Evolutionary conservation across 2,329 filamentous ascomycete species (phyloP).

Genomic region (Nemania abortiva): DNA sequence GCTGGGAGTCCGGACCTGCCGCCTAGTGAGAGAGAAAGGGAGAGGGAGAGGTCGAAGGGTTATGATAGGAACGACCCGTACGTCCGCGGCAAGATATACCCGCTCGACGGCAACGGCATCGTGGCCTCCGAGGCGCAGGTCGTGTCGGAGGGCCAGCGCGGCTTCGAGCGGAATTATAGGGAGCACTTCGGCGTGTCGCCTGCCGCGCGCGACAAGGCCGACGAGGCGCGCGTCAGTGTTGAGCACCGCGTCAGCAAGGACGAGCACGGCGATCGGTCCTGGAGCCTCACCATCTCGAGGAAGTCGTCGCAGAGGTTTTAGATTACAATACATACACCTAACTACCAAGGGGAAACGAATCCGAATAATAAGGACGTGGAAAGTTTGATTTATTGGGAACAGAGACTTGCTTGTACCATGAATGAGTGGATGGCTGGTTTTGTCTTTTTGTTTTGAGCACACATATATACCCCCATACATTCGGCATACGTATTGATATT

Average conservation of each 20-base stretch:
- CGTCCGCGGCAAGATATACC: conserved; percentile 39
- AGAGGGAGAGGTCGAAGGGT: not conserved
- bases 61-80: conserved; percentile 44
- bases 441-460: not conserved
- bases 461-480: not conserved
- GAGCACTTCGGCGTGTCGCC: conserved; percentile 38
- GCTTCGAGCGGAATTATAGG: conserved; percentile 45
- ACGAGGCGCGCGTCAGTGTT: conserved; percentile 3
- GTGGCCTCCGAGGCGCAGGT: conserved; percentile 40
- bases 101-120: conserved; percentile 37
- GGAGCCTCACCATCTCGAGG: conserved; percentile 28
- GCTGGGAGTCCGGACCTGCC: not conserved
- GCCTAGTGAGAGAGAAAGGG: not conserved
- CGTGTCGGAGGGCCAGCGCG: conserved; percentile 45
- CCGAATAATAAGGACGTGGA: not conserved
- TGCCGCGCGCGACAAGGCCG: conserved; percentile 9
- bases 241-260: conserved; percentile 22
- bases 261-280: conserved; percentile 15
- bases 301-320: conserved; percentile 32
- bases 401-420: not conserved
- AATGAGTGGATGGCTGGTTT: not conserved
- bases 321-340: not conserved
- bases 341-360: not conserved
- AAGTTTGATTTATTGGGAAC: not conserved
- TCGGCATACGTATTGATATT: not conserved